Evolutionary conservation across 148 eudicot species (phyloP), one percentile per base, ranked within the genome.

Genomic region (Spergularia bocconei): DNA sequence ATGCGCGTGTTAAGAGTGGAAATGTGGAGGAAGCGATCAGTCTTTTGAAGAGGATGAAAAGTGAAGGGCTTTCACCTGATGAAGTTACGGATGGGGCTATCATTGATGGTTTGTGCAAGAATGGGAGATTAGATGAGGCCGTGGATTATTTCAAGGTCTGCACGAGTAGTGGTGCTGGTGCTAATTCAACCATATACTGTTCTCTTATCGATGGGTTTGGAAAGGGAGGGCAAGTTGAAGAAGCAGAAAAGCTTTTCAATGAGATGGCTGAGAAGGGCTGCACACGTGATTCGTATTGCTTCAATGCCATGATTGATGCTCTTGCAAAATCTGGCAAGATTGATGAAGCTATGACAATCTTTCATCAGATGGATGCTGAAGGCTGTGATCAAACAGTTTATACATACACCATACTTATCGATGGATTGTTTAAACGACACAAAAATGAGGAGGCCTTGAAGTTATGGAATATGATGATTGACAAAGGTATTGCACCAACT

Each of bases 341-440:
- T 16, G 91, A 90, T 53, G 91, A 91, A 80, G 97, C 97, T 21
- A 73, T 94, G 67, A 73, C 54, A 9, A 84, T 88, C 23, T 92
- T 85, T 71, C 58, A 80, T 68, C 87, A 85, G 80, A 95, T 95
- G 98, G 92, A 87, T 70, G 78, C 70, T 38, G 98, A 95, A 82
- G 98, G 91, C 7, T 94, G 98, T 81, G 91, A 86, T 80, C 97
- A 88, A 70, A 94, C 98, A 14, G 97, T 94, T 23, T 94, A 90
- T 76, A 86, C 98, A n/a, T 94, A 88, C 82, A 93, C 98, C 50
- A 94, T 94, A 69, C 76, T 94, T 58, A 87, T 94, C 60, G 86
- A 77, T 74, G 89, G 89, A 61, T 83, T 95, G 65, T 92, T 95
- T 79, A 90, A 83, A 73, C 79, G 75, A 52, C 97, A 80, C 80